These are phyloP conservation scores for Trichomonascaceae sp. DNA, from an alignment of 1,139 yeast species.

Conservation along the genomic window DNA sequence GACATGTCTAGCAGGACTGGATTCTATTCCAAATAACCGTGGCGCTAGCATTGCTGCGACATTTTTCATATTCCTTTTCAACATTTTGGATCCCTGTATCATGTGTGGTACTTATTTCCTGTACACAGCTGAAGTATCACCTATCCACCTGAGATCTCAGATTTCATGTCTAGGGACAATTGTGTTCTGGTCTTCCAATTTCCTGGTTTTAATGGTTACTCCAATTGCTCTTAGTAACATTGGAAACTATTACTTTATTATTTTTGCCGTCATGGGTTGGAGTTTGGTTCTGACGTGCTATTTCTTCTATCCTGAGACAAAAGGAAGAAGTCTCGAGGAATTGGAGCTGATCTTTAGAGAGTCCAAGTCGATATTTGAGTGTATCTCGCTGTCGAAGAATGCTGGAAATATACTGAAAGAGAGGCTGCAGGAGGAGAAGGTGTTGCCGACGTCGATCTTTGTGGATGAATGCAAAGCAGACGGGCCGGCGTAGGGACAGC, in stretches of 20 bases:
- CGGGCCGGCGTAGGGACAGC: background rate
- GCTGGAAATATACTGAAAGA: background rate
- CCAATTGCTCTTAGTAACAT: constrained; percentile 57
- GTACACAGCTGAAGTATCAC: constrained; percentile 32
- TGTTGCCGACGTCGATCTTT: background rate
- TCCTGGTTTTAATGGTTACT: constrained; percentile 35
- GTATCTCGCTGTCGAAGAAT: background rate
- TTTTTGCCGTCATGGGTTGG: constrained; percentile 74
- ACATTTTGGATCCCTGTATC: background rate
- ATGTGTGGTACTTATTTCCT: background rate
- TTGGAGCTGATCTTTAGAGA: constrained; percentile 3
- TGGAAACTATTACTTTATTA: constrained; percentile 54
- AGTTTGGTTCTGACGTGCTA: constrained; percentile 63
- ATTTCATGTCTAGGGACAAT: constrained; percentile 20
- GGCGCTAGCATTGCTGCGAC: background rate
- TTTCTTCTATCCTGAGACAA: constrained; percentile 61
- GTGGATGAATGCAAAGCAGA: background rate
- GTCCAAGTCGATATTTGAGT: background rate
- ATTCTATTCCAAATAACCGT: background rate
- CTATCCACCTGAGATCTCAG: constrained; percentile 28
- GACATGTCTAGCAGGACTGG: background rate
- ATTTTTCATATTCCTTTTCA: background rate
- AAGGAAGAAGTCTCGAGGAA: constrained; percentile 4
- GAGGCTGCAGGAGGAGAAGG: background rate
- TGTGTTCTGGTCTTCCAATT: constrained; percentile 39